Conservation (phyloP, 176 grass and related monocot species). For the Ensete ventricosum region DNA sequence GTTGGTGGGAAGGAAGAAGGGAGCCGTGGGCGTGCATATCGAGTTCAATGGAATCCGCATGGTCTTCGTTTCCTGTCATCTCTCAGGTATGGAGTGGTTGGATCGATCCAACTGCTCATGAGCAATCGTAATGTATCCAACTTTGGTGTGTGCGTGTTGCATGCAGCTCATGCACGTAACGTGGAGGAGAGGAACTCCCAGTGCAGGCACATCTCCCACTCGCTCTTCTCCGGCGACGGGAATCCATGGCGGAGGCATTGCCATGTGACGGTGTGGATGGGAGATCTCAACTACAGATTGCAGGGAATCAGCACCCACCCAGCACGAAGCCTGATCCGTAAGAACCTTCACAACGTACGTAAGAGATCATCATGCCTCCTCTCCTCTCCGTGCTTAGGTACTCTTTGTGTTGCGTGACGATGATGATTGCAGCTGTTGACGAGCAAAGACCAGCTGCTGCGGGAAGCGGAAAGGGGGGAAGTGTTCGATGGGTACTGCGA, state of each 20-base stretch:
- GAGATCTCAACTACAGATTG: conserved; percentile 63
- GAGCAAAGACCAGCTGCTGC: conserved; percentile 50
- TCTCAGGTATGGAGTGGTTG: conserved; percentile 28
- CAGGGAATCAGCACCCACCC: conserved; percentile 38
- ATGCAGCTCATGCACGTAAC: conserved; percentile 50
- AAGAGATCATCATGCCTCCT: neutral
- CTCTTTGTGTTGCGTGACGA: neutral
- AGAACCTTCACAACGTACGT: conserved; percentile 52
- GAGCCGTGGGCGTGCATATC: conserved; percentile 56
- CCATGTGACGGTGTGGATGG: conserved; percentile 51
- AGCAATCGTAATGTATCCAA: no score
- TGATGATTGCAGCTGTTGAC: conserved; percentile 33
- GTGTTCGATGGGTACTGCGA: conserved; percentile 55
- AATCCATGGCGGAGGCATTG: conserved; percentile 21
- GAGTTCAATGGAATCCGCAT: conserved; percentile 48
- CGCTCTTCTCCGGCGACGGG: conserved; percentile 35
- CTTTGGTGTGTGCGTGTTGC: no score
- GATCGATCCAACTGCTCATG: no score
- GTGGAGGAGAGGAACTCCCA: conserved; percentile 64
- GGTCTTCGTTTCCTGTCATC: conserved; percentile 55
- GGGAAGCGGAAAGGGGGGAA: conserved; percentile 47
- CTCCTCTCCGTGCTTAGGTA: neutral
- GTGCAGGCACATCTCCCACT: conserved; percentile 40
- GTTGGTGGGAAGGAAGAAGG: conserved; percentile 61
- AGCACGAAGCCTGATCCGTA: conserved; percentile 43